These are phyloP conservation scores for Davidsoniella neocaledoniae DNA, from an alignment of 2,329 filamentous ascomycete genomes.

Conservation along the genomic window DNA sequence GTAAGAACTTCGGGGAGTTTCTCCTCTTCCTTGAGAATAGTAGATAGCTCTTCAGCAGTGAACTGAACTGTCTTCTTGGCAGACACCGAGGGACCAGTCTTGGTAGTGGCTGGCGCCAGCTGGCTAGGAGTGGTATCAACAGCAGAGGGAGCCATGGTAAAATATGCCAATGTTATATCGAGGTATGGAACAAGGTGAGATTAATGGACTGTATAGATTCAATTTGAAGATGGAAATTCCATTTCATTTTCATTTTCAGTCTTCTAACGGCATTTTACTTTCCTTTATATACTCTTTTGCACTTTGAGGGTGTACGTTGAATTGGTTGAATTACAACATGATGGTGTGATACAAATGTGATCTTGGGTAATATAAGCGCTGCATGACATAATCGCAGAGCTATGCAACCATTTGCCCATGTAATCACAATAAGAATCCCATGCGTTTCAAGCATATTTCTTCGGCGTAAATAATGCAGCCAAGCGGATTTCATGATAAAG, in stretches of 20 bases:
- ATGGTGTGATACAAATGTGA: background rate
- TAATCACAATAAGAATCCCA: no score
- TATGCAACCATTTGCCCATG: background rate
- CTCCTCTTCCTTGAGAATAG: background rate
- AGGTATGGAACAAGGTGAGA: background rate
- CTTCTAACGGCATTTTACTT: no score
- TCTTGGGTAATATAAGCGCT: background rate
- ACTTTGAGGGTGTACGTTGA: no score
- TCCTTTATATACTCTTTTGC: no score
- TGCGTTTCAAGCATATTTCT: no score
- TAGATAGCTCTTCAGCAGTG: background rate
- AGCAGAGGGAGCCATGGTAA: background rate
- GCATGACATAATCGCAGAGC: background rate
- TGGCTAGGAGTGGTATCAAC: background rate
- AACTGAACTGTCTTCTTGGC: background rate
- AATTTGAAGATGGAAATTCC: background rate
- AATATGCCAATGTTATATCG: background rate
- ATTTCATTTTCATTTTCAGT: no score
- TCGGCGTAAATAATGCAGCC: no score
- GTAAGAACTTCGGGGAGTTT: background rate
- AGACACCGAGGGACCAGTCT: background rate
- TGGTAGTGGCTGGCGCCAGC: background rate
- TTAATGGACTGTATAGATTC: background rate
- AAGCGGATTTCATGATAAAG: no score
- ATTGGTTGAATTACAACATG: background rate